Conservation (phyloP, 345 rosid genomes). For the Geranium brycei region DNA sequence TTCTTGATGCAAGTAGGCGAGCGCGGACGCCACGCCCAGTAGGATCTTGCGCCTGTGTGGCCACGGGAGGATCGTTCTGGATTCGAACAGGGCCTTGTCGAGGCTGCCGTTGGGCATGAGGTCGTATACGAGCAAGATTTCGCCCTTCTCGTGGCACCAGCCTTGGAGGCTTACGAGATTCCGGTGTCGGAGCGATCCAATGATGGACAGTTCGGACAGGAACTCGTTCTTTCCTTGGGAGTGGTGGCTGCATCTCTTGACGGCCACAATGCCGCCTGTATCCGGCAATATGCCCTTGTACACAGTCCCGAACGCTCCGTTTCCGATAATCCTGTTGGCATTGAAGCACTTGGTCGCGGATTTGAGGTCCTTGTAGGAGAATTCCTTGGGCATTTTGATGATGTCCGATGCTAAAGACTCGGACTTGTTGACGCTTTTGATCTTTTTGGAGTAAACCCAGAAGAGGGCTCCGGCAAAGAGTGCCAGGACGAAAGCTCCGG, state of each 20-base stretch:
- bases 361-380: conserved; percentile 75
- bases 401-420: conserved; percentile 62
- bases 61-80: conserved; percentile 67
- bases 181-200: conserved; percentile 80
- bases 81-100: conserved; percentile 81
- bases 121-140: conserved; percentile 74
- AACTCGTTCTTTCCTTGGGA: conserved; percentile 84
- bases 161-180: conserved; percentile 89
- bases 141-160: conserved; percentile 89
- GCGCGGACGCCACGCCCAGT: conserved; percentile 80
- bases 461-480: conserved; percentile 54
- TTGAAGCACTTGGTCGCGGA: conserved; percentile 70
- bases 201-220: conserved; percentile 66
- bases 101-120: conserved; percentile 92
- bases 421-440: conserved; percentile 35
- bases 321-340: conserved; percentile 57
- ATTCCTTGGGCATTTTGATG: conserved; percentile 81
- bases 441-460: conserved; percentile 61
- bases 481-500: conserved; percentile 78
- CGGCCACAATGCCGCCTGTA: conserved; percentile 67
- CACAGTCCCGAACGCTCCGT: conserved; percentile 90
- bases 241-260: conserved; percentile 79
- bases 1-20: conserved; percentile 91
- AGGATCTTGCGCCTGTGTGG: conserved; percentile 53
- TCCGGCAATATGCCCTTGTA: conserved; percentile 64